Conservation (phyloP, 2,329 filamentous ascomycete species). For the Fonsecaea pugnacius region DNA sequence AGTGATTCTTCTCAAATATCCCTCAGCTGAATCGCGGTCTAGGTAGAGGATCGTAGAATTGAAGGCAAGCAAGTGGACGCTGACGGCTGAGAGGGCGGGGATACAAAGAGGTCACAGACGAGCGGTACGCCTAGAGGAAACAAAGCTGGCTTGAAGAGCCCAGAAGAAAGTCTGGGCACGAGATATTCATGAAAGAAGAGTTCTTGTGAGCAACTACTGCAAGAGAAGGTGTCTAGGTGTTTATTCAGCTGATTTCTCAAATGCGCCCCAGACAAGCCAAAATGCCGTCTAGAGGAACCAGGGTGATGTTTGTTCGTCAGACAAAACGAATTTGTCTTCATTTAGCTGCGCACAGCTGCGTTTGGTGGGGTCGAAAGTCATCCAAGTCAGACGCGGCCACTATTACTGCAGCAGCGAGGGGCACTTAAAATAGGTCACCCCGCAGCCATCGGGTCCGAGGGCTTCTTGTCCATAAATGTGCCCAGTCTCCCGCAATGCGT, state of each 20-base stretch:
- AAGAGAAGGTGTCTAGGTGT: slow-evolving; percentile 6
- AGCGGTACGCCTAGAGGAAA: no score
- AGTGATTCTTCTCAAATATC: not conserved
- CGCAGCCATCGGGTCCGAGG: not conserved
- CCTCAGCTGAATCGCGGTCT: not conserved
- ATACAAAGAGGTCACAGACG: not conserved
- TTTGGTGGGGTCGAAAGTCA: not conserved
- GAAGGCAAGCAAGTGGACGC: slow-evolving; percentile 6
- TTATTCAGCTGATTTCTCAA: slow-evolving; percentile 16
- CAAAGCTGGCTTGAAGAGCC: not conserved
- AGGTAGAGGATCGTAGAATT: not conserved
- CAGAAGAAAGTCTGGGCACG: not conserved
- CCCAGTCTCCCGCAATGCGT: not conserved
- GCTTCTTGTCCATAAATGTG: not conserved
- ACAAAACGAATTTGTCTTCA: not conserved
- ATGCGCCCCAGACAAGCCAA: not conserved
- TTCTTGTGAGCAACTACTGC: not conserved
- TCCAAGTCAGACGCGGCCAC: not conserved
- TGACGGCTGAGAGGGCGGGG: not conserved
- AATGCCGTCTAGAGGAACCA: not conserved
- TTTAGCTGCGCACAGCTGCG: not conserved
- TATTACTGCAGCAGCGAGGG: not conserved
- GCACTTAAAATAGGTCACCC: not conserved
- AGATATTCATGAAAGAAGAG: not conserved
- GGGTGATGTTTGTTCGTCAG: not conserved